Conservation (phyloP, 139 green algal species). For the Desmodesmus armatus region DNA sequence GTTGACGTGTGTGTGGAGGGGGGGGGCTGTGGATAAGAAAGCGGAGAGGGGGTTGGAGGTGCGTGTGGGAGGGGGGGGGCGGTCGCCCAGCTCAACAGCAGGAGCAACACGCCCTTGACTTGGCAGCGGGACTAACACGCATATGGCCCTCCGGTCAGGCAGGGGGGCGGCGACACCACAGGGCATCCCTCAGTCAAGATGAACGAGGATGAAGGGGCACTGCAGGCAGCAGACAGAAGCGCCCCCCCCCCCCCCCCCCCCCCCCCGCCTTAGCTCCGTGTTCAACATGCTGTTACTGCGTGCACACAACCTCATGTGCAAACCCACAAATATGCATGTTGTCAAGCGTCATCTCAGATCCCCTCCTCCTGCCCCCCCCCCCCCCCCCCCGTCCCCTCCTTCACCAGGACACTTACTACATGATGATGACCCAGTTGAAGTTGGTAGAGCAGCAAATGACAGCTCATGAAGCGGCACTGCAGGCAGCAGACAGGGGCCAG, state of each 20-base stretch:
- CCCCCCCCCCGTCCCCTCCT: background rate
- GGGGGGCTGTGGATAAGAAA: too few relatives aligned
- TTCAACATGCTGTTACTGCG: background rate
- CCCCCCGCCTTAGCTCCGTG: too few relatives aligned
- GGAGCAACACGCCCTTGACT: slow-evolving; percentile 34
- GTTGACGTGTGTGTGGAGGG: too few relatives aligned
- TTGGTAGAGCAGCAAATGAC: slow-evolving; percentile 5
- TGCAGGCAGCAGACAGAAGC: background rate
- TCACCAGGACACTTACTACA: slow-evolving; percentile 8
- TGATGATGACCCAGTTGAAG: slow-evolving; percentile 19
- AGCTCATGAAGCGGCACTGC: background rate
- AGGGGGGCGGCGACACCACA: slow-evolving; percentile 10
- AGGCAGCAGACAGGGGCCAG: slow-evolving; percentile 4
- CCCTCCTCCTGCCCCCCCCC: background rate
- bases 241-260: too few relatives aligned
- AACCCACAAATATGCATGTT: too few relatives aligned
- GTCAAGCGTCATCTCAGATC: background rate
- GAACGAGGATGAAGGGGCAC: too few relatives aligned
- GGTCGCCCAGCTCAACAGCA: slow-evolving; percentile 26
- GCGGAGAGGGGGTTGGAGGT: too few relatives aligned
- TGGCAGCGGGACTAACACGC: slow-evolving; percentile 36
- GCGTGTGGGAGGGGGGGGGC: slow-evolving; percentile 1
- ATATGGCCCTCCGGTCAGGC: slow-evolving; percentile 28
- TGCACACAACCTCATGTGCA: too few relatives aligned
- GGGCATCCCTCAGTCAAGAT: slow-evolving; percentile 26